Evolutionary conservation across 2,329 filamentous ascomycete genomes (phyloP).

Genomic region (Hansfordia pulvinata): DNA sequence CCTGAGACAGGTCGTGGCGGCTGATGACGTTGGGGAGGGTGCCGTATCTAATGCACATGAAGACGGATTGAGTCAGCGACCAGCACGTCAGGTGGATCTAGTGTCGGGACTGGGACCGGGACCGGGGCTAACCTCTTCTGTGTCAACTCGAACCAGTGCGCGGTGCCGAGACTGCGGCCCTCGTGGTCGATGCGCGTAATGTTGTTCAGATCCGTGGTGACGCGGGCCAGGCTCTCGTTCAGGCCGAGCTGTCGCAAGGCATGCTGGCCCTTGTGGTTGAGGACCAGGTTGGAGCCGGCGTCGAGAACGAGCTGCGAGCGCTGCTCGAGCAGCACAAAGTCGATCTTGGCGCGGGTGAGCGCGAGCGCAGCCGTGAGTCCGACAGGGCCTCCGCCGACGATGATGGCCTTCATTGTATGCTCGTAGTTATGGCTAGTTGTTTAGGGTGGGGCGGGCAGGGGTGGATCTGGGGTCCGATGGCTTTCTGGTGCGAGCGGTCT

Average conservation of each 20-base stretch:
- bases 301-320: conserved; percentile 11
- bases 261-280: conserved; percentile 12
- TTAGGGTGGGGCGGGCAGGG: too few species aligned
- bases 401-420: too few species aligned
- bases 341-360: conserved; percentile 12
- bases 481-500: too few species aligned
- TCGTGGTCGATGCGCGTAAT: conserved; percentile 12
- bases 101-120: not conserved
- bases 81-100: too few species aligned
- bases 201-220: conserved; percentile 9
- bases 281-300: conserved; percentile 16
- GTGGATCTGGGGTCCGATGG: too few species aligned
- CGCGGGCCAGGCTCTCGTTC: conserved; percentile 7
- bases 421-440: too few species aligned
- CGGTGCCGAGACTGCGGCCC: conserved; percentile 12
- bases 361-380: conserved; percentile 12
- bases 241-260: conserved; percentile 20
- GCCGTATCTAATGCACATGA: conserved; percentile 11
- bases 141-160: conserved; percentile 8
- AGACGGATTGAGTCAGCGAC: conserved; percentile 1
- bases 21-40: conserved; percentile 15
- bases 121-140: conserved; percentile 11
- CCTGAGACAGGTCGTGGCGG: conserved; percentile 18
- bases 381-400: conserved; percentile 8
- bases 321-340: conserved; percentile 21